These are phyloP conservation scores for Oxyria digyna DNA, from an alignment of 148 eudicot species.

Conservation along the genomic window DNA sequence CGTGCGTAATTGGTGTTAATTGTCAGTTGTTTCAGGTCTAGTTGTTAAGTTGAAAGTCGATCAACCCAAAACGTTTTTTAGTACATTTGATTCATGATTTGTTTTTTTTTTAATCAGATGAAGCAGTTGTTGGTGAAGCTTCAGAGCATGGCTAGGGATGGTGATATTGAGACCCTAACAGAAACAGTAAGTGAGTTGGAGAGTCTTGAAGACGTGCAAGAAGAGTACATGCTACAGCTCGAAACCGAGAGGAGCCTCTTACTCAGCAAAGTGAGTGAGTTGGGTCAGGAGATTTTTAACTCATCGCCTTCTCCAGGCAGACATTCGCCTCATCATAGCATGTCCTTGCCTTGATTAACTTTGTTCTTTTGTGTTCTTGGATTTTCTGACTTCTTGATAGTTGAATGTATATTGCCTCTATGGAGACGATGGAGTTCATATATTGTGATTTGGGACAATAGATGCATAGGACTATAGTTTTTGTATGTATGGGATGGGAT, in stretches of 20 bases:
- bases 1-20: too few species aligned
- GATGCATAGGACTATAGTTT: slow-evolving; percentile 6
- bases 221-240: slow-evolving; percentile 66
- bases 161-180: slow-evolving; percentile 43
- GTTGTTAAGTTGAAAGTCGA: background rate
- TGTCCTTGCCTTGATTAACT: background rate
- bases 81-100: background rate
- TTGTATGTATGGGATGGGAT: background rate
- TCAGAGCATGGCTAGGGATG: slow-evolving; percentile 36
- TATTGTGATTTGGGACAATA: slow-evolving; percentile 1
- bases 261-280: slow-evolving; percentile 65
- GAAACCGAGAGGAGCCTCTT: slow-evolving; percentile 79
- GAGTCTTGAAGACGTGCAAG: slow-evolving; percentile 64
- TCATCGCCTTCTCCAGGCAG: slow-evolving; percentile 38
- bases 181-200: slow-evolving; percentile 48
- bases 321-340: slow-evolving; percentile 13
- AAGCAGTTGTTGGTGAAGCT: slow-evolving; percentile 52
- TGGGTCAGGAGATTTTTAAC: slow-evolving; percentile 72
- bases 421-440: background rate
- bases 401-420: slow-evolving; percentile 1
- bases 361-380: background rate
- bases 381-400: background rate
- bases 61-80: background rate
- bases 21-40: too few species aligned
- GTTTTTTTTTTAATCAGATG: slow-evolving; percentile 33